A percentile compares a stretch with the other conserved stretches of the same genome.
These are phyloP conservation scores for Melaleuca alternifolia DNA, from an alignment of 345 rosid species.

Conservation along the genomic window DNA sequence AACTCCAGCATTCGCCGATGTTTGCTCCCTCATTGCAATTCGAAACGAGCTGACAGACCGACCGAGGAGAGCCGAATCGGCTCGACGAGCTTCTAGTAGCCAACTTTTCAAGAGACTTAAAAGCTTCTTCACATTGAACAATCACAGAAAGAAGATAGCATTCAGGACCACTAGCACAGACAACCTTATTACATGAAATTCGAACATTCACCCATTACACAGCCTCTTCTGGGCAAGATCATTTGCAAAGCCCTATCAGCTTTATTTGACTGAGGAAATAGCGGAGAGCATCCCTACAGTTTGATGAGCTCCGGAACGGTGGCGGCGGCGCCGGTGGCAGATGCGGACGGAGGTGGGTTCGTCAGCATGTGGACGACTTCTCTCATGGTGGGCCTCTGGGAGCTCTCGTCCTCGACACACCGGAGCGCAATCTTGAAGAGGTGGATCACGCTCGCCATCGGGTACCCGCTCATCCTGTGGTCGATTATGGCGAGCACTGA, in stretches of 20 bases:
- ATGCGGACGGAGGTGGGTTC: constrained; percentile 38
- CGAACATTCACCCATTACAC: background rate
- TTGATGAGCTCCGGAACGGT: background rate
- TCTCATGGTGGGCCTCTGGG: constrained; percentile 76
- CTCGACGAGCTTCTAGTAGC: background rate
- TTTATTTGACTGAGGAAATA: background rate
- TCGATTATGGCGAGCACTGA: constrained; percentile 57
- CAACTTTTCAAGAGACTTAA: background rate
- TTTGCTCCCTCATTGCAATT: background rate
- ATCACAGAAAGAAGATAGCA: background rate
- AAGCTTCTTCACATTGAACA: background rate
- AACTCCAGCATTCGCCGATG: background rate
- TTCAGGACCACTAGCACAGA: background rate
- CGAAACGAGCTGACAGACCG: background rate
- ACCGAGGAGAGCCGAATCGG: background rate
- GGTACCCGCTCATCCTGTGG: constrained; percentile 52
- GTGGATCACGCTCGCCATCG: constrained; percentile 42
- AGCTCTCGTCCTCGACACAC: constrained; percentile 71
- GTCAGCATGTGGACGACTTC: constrained; percentile 80
- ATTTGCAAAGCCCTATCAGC: background rate
- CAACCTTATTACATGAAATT: background rate
- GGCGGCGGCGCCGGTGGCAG: background rate
- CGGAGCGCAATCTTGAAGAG: constrained; percentile 69
- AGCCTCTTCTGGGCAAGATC: background rate
- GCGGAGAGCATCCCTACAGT: background rate